Conservation (phyloP, 179 eudicot species). For the Camellia oleifera region DNA sequence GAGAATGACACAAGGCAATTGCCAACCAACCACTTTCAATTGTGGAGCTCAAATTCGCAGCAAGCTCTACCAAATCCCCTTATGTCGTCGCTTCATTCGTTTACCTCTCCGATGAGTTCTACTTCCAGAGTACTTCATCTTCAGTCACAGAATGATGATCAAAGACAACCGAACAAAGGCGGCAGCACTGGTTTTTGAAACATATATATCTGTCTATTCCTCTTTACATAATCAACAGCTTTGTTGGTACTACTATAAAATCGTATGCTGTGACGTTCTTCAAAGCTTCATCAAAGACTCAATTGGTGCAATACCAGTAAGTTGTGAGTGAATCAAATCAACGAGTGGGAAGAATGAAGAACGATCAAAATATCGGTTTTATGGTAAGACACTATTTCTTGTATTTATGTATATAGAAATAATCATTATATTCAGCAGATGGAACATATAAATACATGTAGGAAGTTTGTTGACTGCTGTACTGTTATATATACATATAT, state of each 20-base stretch:
- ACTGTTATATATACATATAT: not conserved
- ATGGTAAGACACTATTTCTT: constrained; percentile 13
- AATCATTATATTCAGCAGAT: not conserved
- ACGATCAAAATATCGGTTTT: not conserved
- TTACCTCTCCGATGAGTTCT: not conserved
- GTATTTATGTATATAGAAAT: not conserved
- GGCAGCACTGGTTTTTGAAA: constrained; percentile 7
- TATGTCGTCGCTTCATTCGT: constrained; percentile 17
- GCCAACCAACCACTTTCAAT: constrained; percentile 17
- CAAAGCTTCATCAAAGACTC: not conserved
- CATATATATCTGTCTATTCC: not conserved
- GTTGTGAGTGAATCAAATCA: not conserved
- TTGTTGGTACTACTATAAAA: not conserved
- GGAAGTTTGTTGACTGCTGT: not conserved
- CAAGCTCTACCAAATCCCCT: constrained; percentile 20
- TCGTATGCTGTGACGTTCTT: not conserved
- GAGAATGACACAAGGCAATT: constrained; percentile 18
- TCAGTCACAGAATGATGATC: constrained; percentile 17
- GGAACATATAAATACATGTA: not conserved
- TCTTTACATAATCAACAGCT: not conserved
- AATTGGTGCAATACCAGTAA: not conserved
- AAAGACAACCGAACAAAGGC: constrained; percentile 9
- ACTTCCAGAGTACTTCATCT: constrained; percentile 12
- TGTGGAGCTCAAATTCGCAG: constrained; percentile 24
- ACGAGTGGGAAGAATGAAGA: not conserved